A percentile compares a stretch with the other conserved stretches of the same genome.
Evolutionary conservation across 331 rosid species (phyloP).

Genomic region (Rhamnella rubrinervis): DNA sequence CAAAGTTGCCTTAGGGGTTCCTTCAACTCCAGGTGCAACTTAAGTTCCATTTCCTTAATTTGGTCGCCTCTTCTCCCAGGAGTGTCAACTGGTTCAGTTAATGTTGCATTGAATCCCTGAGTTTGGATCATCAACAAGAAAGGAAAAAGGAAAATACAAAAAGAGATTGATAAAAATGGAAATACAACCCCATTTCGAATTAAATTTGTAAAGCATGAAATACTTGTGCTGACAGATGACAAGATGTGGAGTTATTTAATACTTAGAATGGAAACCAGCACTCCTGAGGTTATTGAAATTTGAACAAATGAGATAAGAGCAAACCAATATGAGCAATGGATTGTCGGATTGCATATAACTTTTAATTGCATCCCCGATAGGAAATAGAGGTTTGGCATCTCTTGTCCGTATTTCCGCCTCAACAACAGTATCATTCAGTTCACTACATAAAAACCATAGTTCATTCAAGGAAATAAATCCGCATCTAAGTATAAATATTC

Average conservation of each 20-base stretch:
- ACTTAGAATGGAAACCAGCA: neutral
- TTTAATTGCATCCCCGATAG: constrained; percentile 49
- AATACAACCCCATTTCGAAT: neutral
- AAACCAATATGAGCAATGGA: constrained; percentile 89
- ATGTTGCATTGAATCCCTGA: constrained; percentile 89
- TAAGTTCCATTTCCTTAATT: constrained; percentile 82
- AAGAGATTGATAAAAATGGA: neutral
- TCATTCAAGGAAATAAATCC: constrained; percentile 11
- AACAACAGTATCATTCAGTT: constrained; percentile 79
- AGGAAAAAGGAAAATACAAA: constrained; percentile 2
- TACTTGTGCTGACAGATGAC: neutral
- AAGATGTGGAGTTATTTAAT: neutral
- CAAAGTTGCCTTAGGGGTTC: constrained; percentile 64
- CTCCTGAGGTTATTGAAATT: too few relatives aligned
- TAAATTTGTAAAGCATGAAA: neutral
- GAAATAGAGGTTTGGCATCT: constrained; percentile 62
- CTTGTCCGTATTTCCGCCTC: constrained; percentile 80
- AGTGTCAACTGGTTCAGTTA: constrained; percentile 87
- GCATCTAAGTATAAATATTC: constrained; percentile 19
- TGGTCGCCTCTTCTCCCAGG: constrained; percentile 77
- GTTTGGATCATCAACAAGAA: constrained; percentile 28
- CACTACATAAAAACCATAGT: constrained; percentile 44
- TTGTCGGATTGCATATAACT: constrained; percentile 56
- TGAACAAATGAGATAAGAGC: constrained; percentile 12
- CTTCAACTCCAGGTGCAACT: constrained; percentile 73